Conservation (phyloP, 129 eudicot species). For the Rutidosis leptorrhynchoides region DNA sequence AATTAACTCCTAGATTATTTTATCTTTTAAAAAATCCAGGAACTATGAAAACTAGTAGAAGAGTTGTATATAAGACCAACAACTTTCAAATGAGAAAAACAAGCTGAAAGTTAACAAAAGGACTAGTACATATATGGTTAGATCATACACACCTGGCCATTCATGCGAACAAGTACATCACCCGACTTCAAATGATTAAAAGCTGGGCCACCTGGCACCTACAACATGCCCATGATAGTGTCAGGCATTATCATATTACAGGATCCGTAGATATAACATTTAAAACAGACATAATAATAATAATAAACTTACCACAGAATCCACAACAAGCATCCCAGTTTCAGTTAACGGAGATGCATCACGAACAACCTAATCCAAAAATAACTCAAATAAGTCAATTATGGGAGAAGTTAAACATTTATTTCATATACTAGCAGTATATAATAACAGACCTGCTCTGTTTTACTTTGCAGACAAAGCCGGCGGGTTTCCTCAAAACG, state of each 20-base stretch:
- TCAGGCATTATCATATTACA: slow-evolving; percentile 6
- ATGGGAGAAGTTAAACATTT: too few species aligned
- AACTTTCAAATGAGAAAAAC: too few species aligned
- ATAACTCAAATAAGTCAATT: slow-evolving; percentile 21
- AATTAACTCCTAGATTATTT: slow-evolving; percentile 5
- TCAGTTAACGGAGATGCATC: slow-evolving; percentile 79
- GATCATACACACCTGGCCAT: slow-evolving; percentile 55
- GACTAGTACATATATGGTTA: too few species aligned
- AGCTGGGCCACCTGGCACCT: slow-evolving; percentile 99
- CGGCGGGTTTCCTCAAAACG: slow-evolving; percentile 97
- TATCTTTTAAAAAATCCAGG: too few species aligned
- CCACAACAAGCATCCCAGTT: slow-evolving; percentile 99
- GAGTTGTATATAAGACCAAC: too few species aligned
- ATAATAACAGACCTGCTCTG: slow-evolving; percentile 59
- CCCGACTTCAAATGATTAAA: slow-evolving; percentile 84
- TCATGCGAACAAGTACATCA: slow-evolving; percentile 78
- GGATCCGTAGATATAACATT: slow-evolving; percentile 2
- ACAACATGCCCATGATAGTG: slow-evolving; percentile 23
- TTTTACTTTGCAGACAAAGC: slow-evolving; percentile 77
- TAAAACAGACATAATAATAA: slow-evolving; percentile 11
- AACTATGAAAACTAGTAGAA: too few species aligned
- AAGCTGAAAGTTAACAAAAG: too few species aligned
- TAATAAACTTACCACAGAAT: slow-evolving; percentile 91
- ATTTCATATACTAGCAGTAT: slow-evolving; percentile 2
- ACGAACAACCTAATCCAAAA: slow-evolving; percentile 70